A percentile compares a stretch with the other conserved stretches of the same genome.
These are phyloP conservation scores for Bipolaris sorokiniana DNA, from an alignment of 2,329 filamentous ascomycete species.

Conservation along the genomic window DNA sequence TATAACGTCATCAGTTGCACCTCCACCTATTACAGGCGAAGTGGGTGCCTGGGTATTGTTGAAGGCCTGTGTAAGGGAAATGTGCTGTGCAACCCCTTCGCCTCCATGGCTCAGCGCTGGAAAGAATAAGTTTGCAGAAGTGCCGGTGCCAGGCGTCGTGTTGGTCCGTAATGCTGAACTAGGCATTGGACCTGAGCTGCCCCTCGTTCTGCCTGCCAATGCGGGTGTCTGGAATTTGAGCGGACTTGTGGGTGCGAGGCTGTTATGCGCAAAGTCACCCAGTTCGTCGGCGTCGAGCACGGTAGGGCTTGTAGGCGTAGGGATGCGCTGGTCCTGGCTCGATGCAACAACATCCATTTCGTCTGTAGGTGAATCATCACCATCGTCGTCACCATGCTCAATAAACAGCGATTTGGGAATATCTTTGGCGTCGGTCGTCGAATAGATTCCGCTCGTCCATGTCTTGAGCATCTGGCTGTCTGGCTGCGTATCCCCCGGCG, in stretches of 20 bases:
- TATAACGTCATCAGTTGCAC: slow-evolving; percentile 51
- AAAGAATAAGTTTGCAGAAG: slow-evolving; percentile 45
- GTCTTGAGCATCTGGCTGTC: slow-evolving; percentile 55
- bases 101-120: slow-evolving; percentile 35
- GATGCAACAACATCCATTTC: slow-evolving; percentile 28
- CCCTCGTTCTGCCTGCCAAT: slow-evolving; percentile 49
- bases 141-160: slow-evolving; percentile 51
- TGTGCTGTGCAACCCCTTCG: slow-evolving; percentile 29
- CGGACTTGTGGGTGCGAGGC: slow-evolving; percentile 37
- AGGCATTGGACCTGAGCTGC: slow-evolving; percentile 48
- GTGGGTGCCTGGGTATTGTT: slow-evolving; percentile 54
- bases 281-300: slow-evolving; percentile 35
- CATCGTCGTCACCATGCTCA: slow-evolving; percentile 25
- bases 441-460: slow-evolving; percentile 42
- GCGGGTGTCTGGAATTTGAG: slow-evolving; percentile 53
- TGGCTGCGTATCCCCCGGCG: slow-evolving; percentile 55
- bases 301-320: slow-evolving; percentile 40
- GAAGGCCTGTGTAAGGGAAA: slow-evolving; percentile 56
- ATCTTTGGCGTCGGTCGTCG: slow-evolving; percentile 18
- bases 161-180: slow-evolving; percentile 48
- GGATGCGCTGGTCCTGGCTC: slow-evolving; percentile 36
- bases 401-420: slow-evolving; percentile 29
- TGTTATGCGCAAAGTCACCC: slow-evolving; percentile 23
- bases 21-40: slow-evolving; percentile 50
- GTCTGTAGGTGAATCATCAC: slow-evolving; percentile 27